Evolutionary conservation across 176 grass and related monocot species (phyloP), one percentile per base, ranked within the genome.

Genomic region (Ensete glaucum): DNA sequence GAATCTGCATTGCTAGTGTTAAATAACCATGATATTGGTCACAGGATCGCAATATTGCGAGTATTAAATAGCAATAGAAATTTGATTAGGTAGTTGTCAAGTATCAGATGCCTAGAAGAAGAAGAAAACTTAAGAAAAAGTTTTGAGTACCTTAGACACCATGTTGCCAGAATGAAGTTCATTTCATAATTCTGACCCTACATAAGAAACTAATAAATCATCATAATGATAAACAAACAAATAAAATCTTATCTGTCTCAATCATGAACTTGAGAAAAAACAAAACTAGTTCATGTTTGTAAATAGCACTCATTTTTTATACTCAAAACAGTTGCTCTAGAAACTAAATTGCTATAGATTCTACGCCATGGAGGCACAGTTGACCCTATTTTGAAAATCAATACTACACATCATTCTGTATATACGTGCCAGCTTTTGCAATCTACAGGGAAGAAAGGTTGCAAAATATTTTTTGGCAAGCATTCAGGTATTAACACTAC

Each of bases 101-200:
- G 29, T 43, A 43, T 43, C 34, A 43, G 34, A 43, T 43, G 34
- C 34, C 3, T 43, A 43, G 34, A 43, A 43, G 34, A 43, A 43
- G 34, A 43, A 43, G 34, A 43, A 43, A 43, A 43, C 34, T 43
- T 43, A 0, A 3, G 34, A 43, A 43, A 43, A 43, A 3, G 5
- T 34, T 6, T 4, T 6, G 76, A 54, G 62, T 51, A 96, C 93
- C 93, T 92, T 21, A 96, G 53, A 26, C 53, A 83, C 90, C 90
- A 90, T 87, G 87, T 83, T 55, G 90, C 93, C 66, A 78, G 79
- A 83, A 97, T 74, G 67, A 83, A 88, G 52, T 79, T 85, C 9
- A 79, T 81, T 79, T 92, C 77, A 50, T 70, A 27, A 15, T 76
- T 83, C 34, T 63, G 60, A 53, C 79, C 89, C 90, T 97, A 81